Conservation (phyloP, 2,329 filamentous ascomycete genomes). For the Pseudocercospora crystallina region DNA sequence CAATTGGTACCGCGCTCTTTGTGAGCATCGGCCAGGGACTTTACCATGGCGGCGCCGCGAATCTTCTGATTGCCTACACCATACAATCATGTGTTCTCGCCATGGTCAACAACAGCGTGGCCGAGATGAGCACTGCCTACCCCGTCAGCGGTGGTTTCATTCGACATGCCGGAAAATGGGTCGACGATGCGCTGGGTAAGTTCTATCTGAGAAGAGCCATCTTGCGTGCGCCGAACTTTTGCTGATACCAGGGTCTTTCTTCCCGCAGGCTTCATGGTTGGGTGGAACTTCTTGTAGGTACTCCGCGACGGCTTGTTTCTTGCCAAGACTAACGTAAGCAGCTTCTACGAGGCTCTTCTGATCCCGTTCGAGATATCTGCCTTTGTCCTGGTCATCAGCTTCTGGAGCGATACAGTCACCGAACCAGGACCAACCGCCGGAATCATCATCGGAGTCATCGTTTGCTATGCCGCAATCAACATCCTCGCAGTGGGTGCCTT, state of each 20-base stretch:
- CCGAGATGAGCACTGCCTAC: constrained; percentile 64
- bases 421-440: constrained; percentile 35
- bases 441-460: constrained; percentile 43
- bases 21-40: constrained; percentile 58
- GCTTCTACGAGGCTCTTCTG: constrained; percentile 50
- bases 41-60: constrained; percentile 50
- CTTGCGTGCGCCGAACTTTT: too few relatives aligned
- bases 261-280: constrained; percentile 47
- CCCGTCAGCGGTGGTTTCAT: constrained; percentile 65
- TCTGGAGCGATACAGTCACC: constrained; percentile 44
- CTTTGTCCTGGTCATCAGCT: constrained; percentile 40
- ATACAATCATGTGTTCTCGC: constrained; percentile 58
- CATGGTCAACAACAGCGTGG: constrained; percentile 64
- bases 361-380: constrained; percentile 55
- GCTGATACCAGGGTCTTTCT: too few relatives aligned
- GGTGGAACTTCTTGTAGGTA: constrained; percentile 27
- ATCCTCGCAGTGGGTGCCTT: constrained; percentile 47
- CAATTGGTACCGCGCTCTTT: constrained; percentile 37
- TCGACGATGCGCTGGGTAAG: constrained; percentile 57
- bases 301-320: too few relatives aligned
- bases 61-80: constrained; percentile 59
- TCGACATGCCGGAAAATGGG: constrained; percentile 63
- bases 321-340: constrained; percentile 2
- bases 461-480: constrained; percentile 46
- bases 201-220: too few relatives aligned